Base-by-base conservation (phyloP, 305 asterid species). In the Fraxinus albicans region DNA sequence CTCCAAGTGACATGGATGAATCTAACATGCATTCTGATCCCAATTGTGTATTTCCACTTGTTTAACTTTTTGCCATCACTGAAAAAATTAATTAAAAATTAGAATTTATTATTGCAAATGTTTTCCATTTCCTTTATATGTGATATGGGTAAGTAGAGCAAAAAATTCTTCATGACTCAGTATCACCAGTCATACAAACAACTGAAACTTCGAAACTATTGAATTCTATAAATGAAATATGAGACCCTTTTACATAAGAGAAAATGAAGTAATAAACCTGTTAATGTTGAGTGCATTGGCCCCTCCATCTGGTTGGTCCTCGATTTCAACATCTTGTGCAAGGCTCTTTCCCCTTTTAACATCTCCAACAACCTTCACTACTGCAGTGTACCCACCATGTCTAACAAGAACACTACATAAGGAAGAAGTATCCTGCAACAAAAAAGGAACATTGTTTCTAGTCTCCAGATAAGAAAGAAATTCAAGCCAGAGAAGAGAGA, bases 251-350 rank as follows among this genome's bases (percentile, higher is more conserved):
- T n/a, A 31, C 47, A 80, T 19, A 76, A 50, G 21, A 77, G 74
- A 74, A 86, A 84, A 82, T 75, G 83, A 76, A 85, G 77, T 36
- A 81, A 21, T 34, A 79, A 83, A 97, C 99, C 99, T 95, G 92
- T 93, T 97, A 89, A 95, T 83, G 83, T 94, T 97, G 73, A 97
- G 98, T 73, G 98, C 97, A 87, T 94, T 95, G 50, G 97, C 98
- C 70, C 99, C 99, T 77, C 99, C 99, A 82, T 93, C 97, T 15
- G 91, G 91, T 88, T 94, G 98, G 80, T 97, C 99, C 85, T 91
- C 94, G 73, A 94, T 90, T 81, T 86, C 91, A 53, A 95, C 85
- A 86, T 95, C 97, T 63, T 91, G 90, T 70, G 76, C 79, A 77
- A 86, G 87, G 79, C 80, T 83, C 83, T 83, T 93, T 85, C 88